Evolutionary conservation across 345 rosid genomes (phyloP).

Genomic region (Hibiscus trionum): DNA sequence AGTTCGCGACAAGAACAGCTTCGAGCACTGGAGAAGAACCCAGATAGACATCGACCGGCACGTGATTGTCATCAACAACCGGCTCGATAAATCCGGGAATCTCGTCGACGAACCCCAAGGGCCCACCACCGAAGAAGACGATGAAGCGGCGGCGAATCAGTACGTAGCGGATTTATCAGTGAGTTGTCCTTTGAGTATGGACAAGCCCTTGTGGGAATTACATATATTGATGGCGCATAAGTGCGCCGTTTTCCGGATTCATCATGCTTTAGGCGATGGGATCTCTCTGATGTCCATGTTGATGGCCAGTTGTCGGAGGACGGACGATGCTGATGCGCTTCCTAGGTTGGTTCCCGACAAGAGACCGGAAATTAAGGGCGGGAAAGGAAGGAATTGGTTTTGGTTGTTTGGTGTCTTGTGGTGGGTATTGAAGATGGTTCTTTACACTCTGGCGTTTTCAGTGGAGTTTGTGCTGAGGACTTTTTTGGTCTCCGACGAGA

Average conservation of each 20-base stretch:
- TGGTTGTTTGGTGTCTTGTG: background rate
- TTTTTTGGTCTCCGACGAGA: conserved; percentile 30
- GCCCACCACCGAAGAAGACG: background rate
- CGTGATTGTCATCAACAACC: conserved; percentile 18
- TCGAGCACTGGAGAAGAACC: conserved; percentile 44
- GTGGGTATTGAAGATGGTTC: conserved; percentile 23
- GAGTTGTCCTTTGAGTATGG: conserved; percentile 24
- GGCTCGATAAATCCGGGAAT: background rate
- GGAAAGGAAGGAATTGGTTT: conserved; percentile 10
- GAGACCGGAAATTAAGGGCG: background rate
- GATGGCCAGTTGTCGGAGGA: conserved; percentile 30
- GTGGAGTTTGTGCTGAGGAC: conserved; percentile 28
- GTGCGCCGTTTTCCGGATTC: conserved; percentile 38
- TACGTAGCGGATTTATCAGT: conserved; percentile 42
- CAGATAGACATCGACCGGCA: conserved; percentile 35
- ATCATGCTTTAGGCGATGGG: conserved; percentile 60
- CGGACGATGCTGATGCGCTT: conserved; percentile 23
- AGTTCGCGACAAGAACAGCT: conserved; percentile 36
- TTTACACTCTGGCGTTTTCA: conserved; percentile 28
- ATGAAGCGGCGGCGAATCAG: conserved; percentile 24
- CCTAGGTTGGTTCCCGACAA: conserved; percentile 18
- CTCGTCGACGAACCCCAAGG: background rate
- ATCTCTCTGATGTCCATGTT: conserved; percentile 49
- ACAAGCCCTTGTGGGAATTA: conserved; percentile 58
- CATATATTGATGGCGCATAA: conserved; percentile 30